Base-by-base conservation (phyloP, 2,329 filamentous ascomycete genomes). In the Verticillium longisporum region DNA sequence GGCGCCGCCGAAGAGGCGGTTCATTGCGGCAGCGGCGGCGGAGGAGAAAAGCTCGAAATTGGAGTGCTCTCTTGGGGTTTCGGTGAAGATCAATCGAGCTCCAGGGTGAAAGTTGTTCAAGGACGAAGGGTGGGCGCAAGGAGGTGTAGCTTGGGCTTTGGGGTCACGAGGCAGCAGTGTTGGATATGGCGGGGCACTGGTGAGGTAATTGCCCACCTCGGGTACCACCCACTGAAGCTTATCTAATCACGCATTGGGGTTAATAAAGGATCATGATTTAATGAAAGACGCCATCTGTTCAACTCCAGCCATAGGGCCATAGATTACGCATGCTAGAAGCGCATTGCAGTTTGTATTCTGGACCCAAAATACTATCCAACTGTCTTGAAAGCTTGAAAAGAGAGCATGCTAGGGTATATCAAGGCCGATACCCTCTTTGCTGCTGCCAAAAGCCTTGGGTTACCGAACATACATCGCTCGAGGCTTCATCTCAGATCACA, bases 1-100 rank as follows among this genome's bases (percentile, higher is more conserved):
- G 78, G 93, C 95, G 68, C 89, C 85, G 73, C 95, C 95, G 75
- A 99, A 99, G 68, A 99, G 84, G 69, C 95, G 91, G 76, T 99
- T 98, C 95, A 99, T 98, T 65, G 60, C 81, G 76, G 26, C 26
- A n/a, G 54, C 13, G 54, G 10, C 26, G 26, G 26, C 26, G 26
- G 26, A 26, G 45, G n/a, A 53, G 14, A 18, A 1, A 11, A 21
- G n/a, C 2, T 26, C 45, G 45, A 26, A 9, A 11, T 11, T 53
- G 9, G 45, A 45, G 18, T 4, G 9, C 7, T 18, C 11, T 50
- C 9, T 6, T 26, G n/a, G 7, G 7, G 7, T 21, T n/a, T 53
- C 45, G 45, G 18, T 26, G 45, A 26, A 11, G 6, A 53, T 11
- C 7, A 10, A 11, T 9, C 3, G 45, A 26, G 18, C 1, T 53